These are phyloP conservation scores for Termitomyces sp. DNA, from an alignment of 768 basidiomycete genomes.

Conservation along the genomic window DNA sequence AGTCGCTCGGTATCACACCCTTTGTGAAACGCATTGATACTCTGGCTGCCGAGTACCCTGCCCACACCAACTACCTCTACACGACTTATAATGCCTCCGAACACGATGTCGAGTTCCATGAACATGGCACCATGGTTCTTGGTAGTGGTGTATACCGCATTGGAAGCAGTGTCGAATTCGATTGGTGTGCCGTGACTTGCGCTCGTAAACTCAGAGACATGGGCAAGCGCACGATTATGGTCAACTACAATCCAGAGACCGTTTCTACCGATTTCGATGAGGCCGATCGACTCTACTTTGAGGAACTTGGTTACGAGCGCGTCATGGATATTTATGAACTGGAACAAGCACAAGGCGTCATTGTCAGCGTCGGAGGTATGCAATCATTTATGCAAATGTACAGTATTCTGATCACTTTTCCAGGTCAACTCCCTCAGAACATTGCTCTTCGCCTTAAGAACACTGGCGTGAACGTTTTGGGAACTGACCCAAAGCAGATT, in stretches of 20 bases:
- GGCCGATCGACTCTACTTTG: constrained; percentile 98
- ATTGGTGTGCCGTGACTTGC: constrained; percentile 99
- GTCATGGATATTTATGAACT: constrained; percentile 99
- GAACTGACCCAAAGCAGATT: constrained; percentile 92
- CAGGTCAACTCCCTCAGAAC: constrained; percentile 97
- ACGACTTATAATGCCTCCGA: constrained; percentile 97
- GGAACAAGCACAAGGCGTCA: constrained; percentile 86
- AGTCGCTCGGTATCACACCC: constrained; percentile 83
- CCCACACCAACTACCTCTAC: constrained; percentile 98
- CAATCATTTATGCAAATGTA: not conserved
- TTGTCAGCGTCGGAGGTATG: constrained; percentile 93
- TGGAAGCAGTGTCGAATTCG: constrained; percentile 97
- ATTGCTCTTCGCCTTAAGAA: constrained; percentile 94
- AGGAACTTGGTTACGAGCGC: constrained; percentile 95
- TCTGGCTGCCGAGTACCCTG: constrained; percentile 96
- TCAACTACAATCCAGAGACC: constrained; percentile 99
- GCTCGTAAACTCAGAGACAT: constrained; percentile 87
- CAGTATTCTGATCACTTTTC: not conserved
- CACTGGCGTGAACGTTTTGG: constrained; percentile 86
- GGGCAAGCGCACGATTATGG: constrained; percentile 95
- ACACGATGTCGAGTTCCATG: constrained; percentile 93
- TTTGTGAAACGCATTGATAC: constrained; percentile 99
- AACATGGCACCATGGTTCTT: constrained; percentile 98
- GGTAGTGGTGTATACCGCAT: constrained; percentile 98
- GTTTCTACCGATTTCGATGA: constrained; percentile 99